Evolutionary conservation across 2,329 filamentous ascomycete species (phyloP).

Genomic region (Colletotrichum costaricense): DNA sequence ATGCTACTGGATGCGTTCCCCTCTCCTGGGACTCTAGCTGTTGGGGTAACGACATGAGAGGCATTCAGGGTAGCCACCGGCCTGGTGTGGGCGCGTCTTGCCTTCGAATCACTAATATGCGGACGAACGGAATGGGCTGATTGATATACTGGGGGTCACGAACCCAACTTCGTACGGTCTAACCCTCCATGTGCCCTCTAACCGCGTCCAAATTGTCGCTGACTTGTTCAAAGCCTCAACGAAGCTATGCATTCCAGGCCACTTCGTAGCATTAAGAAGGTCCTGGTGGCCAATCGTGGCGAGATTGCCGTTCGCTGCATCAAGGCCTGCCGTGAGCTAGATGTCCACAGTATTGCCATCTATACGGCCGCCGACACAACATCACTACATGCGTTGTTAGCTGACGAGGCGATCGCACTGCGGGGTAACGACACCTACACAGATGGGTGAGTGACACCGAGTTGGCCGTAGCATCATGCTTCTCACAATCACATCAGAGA

Average conservation of each 20-base stretch:
- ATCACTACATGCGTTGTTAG: slow-evolving; percentile 63
- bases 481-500: background rate
- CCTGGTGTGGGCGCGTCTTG: background rate
- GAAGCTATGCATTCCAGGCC: background rate
- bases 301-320: slow-evolving; percentile 67
- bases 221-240: background rate
- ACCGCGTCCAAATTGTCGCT: background rate
- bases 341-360: slow-evolving; percentile 65
- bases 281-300: slow-evolving; percentile 70
- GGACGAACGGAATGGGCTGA: background rate
- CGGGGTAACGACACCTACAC: background rate
- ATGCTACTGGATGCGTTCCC: background rate
- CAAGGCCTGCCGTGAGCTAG: slow-evolving; percentile 55
- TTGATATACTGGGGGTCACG: background rate
- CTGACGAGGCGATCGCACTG: slow-evolving; percentile 64
- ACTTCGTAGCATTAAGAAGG: slow-evolving; percentile 8
- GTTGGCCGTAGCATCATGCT: background rate
- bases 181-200: background rate
- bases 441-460: background rate
- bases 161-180: too few species aligned
- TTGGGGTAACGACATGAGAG: background rate
- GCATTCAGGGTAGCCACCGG: background rate
- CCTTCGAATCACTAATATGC: background rate
- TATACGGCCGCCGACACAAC: slow-evolving; percentile 67
- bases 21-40: background rate